Conservation (phyloP, 306 rosid species). For the Erythrophleum fordii region DNA sequence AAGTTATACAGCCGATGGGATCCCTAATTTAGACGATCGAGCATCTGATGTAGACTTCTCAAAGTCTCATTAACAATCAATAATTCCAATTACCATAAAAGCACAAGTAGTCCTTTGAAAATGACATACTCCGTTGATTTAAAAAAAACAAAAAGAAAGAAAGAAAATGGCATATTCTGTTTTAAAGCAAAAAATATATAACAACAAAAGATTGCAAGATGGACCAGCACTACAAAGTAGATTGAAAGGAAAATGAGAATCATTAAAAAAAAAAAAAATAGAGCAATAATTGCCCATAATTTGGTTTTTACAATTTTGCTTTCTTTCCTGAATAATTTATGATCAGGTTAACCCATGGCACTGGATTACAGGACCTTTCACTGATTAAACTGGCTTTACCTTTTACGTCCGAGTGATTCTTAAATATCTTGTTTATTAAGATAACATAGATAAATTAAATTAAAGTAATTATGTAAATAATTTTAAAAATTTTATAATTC, state of each 20-base stretch:
- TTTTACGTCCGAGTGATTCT: no score
- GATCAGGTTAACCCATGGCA: no score
- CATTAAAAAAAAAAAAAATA: no score
- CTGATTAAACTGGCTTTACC: no score
- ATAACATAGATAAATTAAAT: no score
- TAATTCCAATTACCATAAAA: constrained; percentile 42
- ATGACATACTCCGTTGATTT: constrained; percentile 39
- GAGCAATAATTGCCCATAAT: background rate
- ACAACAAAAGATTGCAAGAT: constrained; percentile 32
- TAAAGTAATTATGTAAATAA: no score
- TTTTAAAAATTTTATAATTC: no score
- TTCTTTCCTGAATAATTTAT: background rate
- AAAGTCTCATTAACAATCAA: constrained; percentile 36
- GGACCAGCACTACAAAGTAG: constrained; percentile 37
- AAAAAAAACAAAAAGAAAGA: background rate
- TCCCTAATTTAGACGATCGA: constrained; percentile 32
- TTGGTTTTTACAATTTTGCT: background rate
- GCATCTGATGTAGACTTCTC: constrained; percentile 52
- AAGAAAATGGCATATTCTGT: constrained; percentile 47
- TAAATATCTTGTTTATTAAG: no score
- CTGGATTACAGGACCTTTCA: no score
- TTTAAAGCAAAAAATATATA: constrained; percentile 14
- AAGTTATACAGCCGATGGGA: constrained; percentile 30
- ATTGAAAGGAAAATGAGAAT: background rate
- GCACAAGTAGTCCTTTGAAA: constrained; percentile 43